phyloP scores from a whole-genome alignment of 305 asterid species.

The Fraxinus baroniana region DNA sequence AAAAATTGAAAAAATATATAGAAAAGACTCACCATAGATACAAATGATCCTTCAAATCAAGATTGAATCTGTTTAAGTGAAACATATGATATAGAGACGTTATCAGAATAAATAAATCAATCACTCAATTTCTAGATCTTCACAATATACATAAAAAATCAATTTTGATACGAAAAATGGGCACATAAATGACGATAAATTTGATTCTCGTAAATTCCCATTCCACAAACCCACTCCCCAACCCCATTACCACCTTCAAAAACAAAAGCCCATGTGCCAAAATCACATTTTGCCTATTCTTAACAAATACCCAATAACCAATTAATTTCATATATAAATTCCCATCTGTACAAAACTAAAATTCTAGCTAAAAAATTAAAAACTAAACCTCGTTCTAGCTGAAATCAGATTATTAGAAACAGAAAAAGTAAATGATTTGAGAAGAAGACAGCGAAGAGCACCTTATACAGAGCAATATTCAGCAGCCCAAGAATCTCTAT shows the following conservation, averaged over 20 bases:
- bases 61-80: constrained; percentile 42
- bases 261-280: constrained; percentile 11
- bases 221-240: background rate
- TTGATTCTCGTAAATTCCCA: background rate
- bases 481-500: background rate
- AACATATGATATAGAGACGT: constrained; percentile 5
- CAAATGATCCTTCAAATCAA: constrained; percentile 36
- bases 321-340: background rate
- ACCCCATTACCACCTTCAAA: background rate
- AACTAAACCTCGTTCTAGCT: background rate
- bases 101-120: constrained; percentile 13
- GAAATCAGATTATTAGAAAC: background rate
- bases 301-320: background rate
- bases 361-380: background rate
- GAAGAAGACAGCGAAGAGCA: constrained; percentile 17
- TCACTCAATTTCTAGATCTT: background rate
- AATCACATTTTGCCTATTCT: constrained; percentile 20
- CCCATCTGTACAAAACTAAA: background rate
- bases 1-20: constrained; percentile 14
- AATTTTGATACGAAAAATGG: background rate
- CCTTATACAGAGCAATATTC: constrained; percentile 22
- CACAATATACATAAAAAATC: background rate
- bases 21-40: constrained; percentile 59
- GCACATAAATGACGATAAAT: background rate
- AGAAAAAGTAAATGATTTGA: background rate